These are phyloP conservation scores for Leonotis leonurus DNA, from an alignment of 257 asterid species.

Conservation along the genomic window DNA sequence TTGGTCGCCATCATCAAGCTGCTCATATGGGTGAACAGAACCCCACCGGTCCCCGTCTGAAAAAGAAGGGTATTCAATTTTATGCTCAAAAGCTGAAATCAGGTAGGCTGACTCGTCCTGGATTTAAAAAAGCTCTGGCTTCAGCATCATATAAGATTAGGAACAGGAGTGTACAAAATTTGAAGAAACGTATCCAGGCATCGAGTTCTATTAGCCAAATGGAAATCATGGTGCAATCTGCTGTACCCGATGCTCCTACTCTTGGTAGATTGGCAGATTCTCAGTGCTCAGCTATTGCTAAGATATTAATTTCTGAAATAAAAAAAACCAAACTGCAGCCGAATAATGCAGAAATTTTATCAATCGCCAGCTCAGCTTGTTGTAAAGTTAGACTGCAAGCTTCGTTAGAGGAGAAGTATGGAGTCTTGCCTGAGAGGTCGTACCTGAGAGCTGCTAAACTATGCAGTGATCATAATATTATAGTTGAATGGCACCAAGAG, in stretches of 20 bases:
- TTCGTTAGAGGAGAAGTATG: conserved; percentile 58
- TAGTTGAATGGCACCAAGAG: conserved; percentile 80
- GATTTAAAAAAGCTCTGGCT: conserved; percentile 58
- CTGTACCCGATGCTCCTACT: conserved; percentile 40
- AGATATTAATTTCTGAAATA: conserved; percentile 62
- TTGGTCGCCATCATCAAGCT: conserved; percentile 98
- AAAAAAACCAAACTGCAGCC: conserved; percentile 75
- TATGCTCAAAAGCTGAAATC: conserved; percentile 80
- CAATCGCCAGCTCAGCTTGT: conserved; percentile 69
- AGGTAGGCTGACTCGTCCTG: conserved; percentile 73
- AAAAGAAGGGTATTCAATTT: conserved; percentile 71
- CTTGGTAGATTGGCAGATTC: conserved; percentile 70
- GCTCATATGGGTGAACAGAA: conserved; percentile 79
- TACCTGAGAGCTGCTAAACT: conserved; percentile 85
- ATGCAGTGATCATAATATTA: conserved; percentile 82
- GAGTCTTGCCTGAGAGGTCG: conserved; percentile 61
- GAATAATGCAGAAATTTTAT: conserved; percentile 64
- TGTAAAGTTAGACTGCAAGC: conserved; percentile 68
- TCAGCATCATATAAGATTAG: conserved; percentile 71
- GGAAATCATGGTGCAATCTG: conserved; percentile 38
- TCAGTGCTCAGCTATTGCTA: conserved; percentile 85
- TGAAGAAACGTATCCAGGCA: conserved; percentile 61
- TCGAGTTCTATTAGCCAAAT: conserved; percentile 35
- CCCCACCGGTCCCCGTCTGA: conserved; percentile 48
- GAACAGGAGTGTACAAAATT: conserved; percentile 60